These are phyloP conservation scores for Silybum marianum DNA, from an alignment of 129 eudicot species.

Conservation along the genomic window DNA sequence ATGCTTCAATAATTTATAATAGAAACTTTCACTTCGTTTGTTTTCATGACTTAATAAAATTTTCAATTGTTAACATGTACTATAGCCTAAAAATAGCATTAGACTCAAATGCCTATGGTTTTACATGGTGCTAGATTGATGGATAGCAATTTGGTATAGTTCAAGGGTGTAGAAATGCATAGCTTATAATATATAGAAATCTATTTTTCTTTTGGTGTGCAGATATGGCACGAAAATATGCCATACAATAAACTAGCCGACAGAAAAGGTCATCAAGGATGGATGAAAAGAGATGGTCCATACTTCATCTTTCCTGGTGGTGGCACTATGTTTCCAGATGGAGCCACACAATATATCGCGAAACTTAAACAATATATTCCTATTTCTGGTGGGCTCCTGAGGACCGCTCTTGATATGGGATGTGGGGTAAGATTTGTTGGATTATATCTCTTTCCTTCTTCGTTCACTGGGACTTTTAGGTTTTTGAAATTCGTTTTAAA, in stretches of 20 bases:
- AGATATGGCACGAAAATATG: conserved; percentile 99
- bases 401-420: conserved; percentile 99
- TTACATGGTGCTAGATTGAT: neutral
- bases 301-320: conserved; percentile 97
- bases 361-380: conserved; percentile 92
- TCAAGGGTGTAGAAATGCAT: neutral
- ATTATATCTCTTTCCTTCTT: neutral
- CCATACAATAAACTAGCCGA: conserved; percentile 95
- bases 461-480: neutral
- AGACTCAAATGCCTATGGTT: conserved; percentile 6
- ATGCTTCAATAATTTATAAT: neutral
- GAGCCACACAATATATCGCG: conserved; percentile 86
- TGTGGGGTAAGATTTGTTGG: conserved; percentile 72
- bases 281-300: conserved; percentile 98
- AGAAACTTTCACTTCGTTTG: neutral
- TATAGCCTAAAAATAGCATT: conserved; percentile 3
- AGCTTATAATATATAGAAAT: neutral
- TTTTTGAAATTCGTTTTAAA: conserved; percentile 8
- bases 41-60: neutral
- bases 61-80: neutral
- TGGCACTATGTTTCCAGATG: conserved; percentile 98
- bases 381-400: conserved; percentile 73
- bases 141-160: neutral
- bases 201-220: conserved; percentile 19
- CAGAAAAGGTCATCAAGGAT: conserved; percentile 97